Base-by-base conservation (phyloP, 2,329 filamentous ascomycete genomes). In the Neofusicoccum laricinum region DNA sequence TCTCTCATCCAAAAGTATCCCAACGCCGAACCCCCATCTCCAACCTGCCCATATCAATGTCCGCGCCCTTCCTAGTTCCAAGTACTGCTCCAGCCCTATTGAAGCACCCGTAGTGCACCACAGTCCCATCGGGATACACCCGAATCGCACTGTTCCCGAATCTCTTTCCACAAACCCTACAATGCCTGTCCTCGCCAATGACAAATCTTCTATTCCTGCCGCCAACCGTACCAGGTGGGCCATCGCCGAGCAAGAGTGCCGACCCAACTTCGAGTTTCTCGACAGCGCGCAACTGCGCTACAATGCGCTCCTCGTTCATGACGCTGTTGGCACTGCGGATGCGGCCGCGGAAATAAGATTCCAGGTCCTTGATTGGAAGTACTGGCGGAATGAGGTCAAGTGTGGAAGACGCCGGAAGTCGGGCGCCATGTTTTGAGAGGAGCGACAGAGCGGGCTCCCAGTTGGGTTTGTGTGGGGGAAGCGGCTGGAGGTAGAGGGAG, bases 81-180 rank as follows among this genome's bases (percentile, higher is more conserved):
- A 46, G n/a, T 4, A 17, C 55, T 11, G 25, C 25, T 8, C 55
- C 55, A n/a, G 55, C 55, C 11, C 55, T 32, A 4, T 59, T 63
- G 40, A 64, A 75, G 72, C 81, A 83, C 2, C 81, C 81, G 65
- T 79, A 81, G 71, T 84, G 81, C 65, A 82, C 80, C 19, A 82
- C 81, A 53, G 75, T 74, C 48, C 78, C 76, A 69, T 96, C 91
- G 6, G 93, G 92, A 77, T 95, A 85, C 12, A 97, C 93, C 45
- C 93, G 89, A 66, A 98, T 90, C 17, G 97, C 95, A 75, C 91
- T 96, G 1, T 92, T 90, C 1, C 93, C 94, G 68, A 99, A 85
- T 68, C 95, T 84, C 82, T 97, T 98, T 77, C 97, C 90, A 75
- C 95, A 99, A 15, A 96, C 91, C 12, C 90, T 89, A 75, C 95